A percentile compares a stretch with the other conserved stretches of the same genome.
phyloP scores from a whole-genome alignment of 164 flowering plant genomes.

The Magnolia sinica region DNA sequence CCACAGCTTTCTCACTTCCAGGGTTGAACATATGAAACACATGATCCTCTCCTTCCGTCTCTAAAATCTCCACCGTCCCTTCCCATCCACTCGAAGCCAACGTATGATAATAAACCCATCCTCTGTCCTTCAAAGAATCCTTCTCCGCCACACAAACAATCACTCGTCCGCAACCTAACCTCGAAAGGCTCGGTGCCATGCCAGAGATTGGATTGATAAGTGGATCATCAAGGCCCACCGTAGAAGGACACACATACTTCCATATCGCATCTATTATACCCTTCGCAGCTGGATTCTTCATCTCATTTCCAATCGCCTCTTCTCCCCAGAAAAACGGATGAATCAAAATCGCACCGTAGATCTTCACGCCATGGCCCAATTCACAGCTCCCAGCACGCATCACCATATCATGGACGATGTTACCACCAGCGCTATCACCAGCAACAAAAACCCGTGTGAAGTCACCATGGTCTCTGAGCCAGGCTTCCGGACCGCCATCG shows the following conservation, averaged over 20 bases:
- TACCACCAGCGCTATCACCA: slow-evolving; percentile 15
- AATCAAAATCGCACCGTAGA: slow-evolving; percentile 3
- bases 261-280: not conserved
- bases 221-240: slow-evolving; percentile 23
- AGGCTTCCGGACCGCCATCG: not conserved
- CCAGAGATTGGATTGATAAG: slow-evolving; percentile 21
- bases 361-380: not conserved
- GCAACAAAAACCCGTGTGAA: slow-evolving; percentile 1
- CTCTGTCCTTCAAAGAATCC: slow-evolving; percentile 32
- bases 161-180: slow-evolving; percentile 25
- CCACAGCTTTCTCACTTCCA: slow-evolving; percentile 9
- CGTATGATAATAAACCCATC: slow-evolving; percentile 22
- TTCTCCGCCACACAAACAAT: slow-evolving; percentile 38
- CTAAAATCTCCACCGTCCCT: slow-evolving; percentile 31
- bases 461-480: slow-evolving; percentile 11
- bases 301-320: not conserved
- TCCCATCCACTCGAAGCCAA: slow-evolving; percentile 35
- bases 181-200: slow-evolving; percentile 16
- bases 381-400: not conserved
- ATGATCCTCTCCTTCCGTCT: slow-evolving; percentile 35
- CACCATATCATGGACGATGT: slow-evolving; percentile 8
- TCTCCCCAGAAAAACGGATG: slow-evolving; percentile 13
- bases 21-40: slow-evolving; percentile 35
- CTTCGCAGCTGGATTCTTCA: not conserved
- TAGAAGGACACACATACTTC: slow-evolving; percentile 20